Percentiles rank a stretch among this genome's conserved stretches.
These are phyloP conservation scores for Lablab purpureus DNA, from an alignment of 306 rosid species.

Conservation along the genomic window DNA sequence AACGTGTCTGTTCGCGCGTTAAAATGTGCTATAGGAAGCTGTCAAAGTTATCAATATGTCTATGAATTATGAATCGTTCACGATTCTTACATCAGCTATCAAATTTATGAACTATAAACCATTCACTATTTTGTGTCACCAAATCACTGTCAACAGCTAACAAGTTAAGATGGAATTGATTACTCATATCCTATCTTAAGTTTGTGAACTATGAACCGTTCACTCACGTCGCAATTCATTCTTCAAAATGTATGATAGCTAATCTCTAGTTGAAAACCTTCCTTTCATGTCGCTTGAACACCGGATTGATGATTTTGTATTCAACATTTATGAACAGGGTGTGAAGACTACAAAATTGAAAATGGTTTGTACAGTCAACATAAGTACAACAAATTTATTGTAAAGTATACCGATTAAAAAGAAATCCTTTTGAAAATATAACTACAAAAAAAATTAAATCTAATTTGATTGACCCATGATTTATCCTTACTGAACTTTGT, in stretches of 20 bases:
- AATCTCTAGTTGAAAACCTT: neutral
- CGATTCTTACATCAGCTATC: neutral
- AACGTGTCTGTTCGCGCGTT: neutral
- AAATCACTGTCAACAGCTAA: constrained; percentile 7
- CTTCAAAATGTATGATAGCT: neutral
- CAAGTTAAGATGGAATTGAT: neutral
- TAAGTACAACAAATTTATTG: no score
- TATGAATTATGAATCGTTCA: constrained; percentile 22
- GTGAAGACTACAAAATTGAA: no score
- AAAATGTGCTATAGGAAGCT: neutral
- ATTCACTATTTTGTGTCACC: neutral
- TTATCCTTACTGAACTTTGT: no score
- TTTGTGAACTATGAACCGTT: constrained; percentile 12
- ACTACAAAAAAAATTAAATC: no score
- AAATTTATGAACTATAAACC: constrained; percentile 30
- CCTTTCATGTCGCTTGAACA: neutral
- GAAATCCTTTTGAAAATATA: no score
- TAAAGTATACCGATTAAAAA: no score
- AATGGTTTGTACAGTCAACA: no score
- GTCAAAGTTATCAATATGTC: neutral
- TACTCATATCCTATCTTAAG: neutral
- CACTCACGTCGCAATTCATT: neutral
- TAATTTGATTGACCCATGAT: no score
- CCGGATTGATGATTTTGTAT: neutral
- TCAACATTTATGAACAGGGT: no score